These are phyloP conservation scores for Lactuca sativa DNA, from an alignment of 129 eudicot species.

Conservation along the genomic window DNA sequence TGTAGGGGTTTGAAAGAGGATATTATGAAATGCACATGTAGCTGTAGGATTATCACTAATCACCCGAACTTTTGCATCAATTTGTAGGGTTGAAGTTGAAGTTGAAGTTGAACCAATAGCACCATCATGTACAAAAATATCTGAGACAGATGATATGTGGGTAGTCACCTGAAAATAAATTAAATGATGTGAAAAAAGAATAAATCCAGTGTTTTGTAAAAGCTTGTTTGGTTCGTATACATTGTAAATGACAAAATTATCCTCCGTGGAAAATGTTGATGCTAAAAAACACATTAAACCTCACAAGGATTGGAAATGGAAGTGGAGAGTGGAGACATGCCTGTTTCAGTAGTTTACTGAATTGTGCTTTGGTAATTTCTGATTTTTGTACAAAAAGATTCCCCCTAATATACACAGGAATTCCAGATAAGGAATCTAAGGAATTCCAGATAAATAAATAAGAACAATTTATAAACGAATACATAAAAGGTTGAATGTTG, in stretches of 20 bases:
- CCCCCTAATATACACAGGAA: conserved; percentile 37
- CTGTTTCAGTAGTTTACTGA: conserved; percentile 32
- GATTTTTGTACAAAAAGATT: conserved; percentile 4
- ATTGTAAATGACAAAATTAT: no score
- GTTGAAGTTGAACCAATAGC: conserved; percentile 25
- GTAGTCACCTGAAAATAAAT: conserved; percentile 28
- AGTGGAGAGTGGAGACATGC: conserved; percentile 10
- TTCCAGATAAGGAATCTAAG: conserved; percentile 22
- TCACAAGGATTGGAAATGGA: no score
- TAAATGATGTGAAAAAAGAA: background rate
- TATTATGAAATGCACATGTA: conserved; percentile 22
- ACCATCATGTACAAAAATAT: conserved; percentile 40
- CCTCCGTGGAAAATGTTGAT: no score
- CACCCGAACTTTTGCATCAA: conserved; percentile 39
- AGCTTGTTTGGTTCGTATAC: no score
- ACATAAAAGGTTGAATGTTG: background rate
- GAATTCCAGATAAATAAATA: conserved; percentile 8
- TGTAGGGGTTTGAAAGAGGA: conserved; percentile 26
- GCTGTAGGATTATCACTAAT: conserved; percentile 41
- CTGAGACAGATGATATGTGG: conserved; percentile 34
- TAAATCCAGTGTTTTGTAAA: background rate
- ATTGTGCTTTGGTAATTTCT: conserved; percentile 37
- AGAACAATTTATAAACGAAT: background rate
- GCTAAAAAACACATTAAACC: background rate
- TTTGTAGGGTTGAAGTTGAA: background rate